Conservation (phyloP, 179 eudicot species). For the Drosera spatulata region DNA sequence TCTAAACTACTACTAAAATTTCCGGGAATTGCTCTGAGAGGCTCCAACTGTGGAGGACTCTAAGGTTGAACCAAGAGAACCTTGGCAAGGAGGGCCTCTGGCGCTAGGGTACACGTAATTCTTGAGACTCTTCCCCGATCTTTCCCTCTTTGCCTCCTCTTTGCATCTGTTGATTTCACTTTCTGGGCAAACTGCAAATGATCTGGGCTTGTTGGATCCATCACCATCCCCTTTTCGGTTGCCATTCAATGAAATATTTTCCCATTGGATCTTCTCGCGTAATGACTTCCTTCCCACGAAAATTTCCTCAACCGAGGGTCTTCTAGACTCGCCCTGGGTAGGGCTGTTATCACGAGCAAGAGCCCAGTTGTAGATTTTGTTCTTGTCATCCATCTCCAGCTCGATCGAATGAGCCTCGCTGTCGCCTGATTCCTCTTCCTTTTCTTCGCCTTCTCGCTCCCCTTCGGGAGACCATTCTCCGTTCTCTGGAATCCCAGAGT, state of each 20-base stretch:
- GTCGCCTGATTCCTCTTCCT: conserved; percentile 23
- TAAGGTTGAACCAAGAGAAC: too few species aligned
- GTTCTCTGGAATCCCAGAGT: conserved; percentile 13
- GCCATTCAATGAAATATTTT: conserved; percentile 31
- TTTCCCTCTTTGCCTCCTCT: too few species aligned
- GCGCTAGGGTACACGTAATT: too few species aligned
- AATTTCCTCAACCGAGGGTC: conserved; percentile 30
- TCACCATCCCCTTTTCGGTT: conserved; percentile 18
- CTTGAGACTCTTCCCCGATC: too few species aligned
- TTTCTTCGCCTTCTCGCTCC: conserved; percentile 12
- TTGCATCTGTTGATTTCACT: conserved; percentile 3
- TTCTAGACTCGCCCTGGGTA: conserved; percentile 18
- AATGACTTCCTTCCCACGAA: conserved; percentile 40
- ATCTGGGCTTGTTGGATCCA: conserved; percentile 4
- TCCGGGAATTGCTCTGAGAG: too few species aligned
- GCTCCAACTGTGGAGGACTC: too few species aligned
- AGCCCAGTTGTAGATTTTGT: conserved; percentile 29
- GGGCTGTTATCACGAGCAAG: conserved; percentile 14
- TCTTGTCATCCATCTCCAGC: conserved; percentile 26
- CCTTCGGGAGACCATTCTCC: conserved; percentile 2
- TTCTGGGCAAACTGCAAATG: conserved; percentile 8
- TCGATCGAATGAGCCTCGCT: conserved; percentile 41
- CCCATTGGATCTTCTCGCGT: conserved; percentile 43
- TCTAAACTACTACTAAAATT: too few species aligned
- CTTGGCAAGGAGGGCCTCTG: too few species aligned